These are phyloP conservation scores for Daucus carota DNA, from an alignment of 129 eudicot species.

Conservation along the genomic window DH1_v3.0 NC_030388.2:19437001-19437500, in stretches of 20 bases:
- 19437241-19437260: neutral
- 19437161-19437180: constrained; percentile 27
- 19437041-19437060: constrained; percentile 7
- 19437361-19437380: too few species aligned
- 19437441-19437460: too few species aligned
- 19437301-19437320: too few species aligned
- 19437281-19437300: too few species aligned
- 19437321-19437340: too few species aligned
- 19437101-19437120: constrained; percentile 15
- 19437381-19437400: too few species aligned
- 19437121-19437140: constrained; percentile 18
- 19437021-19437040: constrained; percentile 1
- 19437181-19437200: constrained; percentile 27
- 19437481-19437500: too few species aligned
- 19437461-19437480: too few species aligned
- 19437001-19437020: neutral
- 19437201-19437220: constrained; percentile 11
- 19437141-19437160: constrained; percentile 26
- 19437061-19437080: constrained; percentile 10
- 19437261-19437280: too few species aligned
- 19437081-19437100: constrained; percentile 3
- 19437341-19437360: too few species aligned
- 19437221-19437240: constrained; percentile 5
- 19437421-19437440: too few species aligned
- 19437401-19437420: too few species aligned